Base-by-base conservation (phyloP, 164 flowering plant genomes). In the Pachysandra terminalis region DNA sequence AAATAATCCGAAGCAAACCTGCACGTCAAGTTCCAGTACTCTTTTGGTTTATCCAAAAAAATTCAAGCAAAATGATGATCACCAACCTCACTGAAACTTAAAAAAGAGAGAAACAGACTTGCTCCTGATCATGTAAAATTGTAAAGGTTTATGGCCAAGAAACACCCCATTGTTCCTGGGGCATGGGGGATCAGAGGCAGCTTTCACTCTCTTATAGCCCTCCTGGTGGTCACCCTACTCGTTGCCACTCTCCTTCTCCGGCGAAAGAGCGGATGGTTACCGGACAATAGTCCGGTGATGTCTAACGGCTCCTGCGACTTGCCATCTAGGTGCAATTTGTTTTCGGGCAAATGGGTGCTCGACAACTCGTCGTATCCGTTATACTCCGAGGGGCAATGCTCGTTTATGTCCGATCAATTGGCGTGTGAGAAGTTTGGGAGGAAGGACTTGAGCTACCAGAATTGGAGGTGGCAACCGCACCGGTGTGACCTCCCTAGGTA, bases 391-490 rank as follows among this genome's bases (percentile, higher is more conserved):
- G 28, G 66, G 55, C 74, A 87, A 23, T 91, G 98, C 76, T 65
- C 83, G 8, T 91, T 77, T 81, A 91, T 93, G 97, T 88, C 92
- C 0, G 97, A 90, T 73, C 86, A 90, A 64, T 58, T 91, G 79
- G 90, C 97, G 26, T 93, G 98, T 69, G 85, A 80, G 80, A 90
- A 90, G 81, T 86, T 78, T 74, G 97, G 98, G 40, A 83, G 98
- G 59, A 80, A 70, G 63, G 96, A 94, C 63, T 71, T 89, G 73
- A 72, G 73, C 52, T 91, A 85, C 68, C 94, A 85, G 78, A 77
- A 78, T 25, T 91, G 96, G 98, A 85, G 96, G 58, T 94, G 98
- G 98, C 96, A 91, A 53, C 98, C 98, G 37, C 81, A 82, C 73
- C 80, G 79, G 0, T 93, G 98, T 76, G 82, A 87, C 72, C 87